Evolutionary conservation across 306 rosid species (phyloP).

Genomic region (Quercus robur): DNA sequence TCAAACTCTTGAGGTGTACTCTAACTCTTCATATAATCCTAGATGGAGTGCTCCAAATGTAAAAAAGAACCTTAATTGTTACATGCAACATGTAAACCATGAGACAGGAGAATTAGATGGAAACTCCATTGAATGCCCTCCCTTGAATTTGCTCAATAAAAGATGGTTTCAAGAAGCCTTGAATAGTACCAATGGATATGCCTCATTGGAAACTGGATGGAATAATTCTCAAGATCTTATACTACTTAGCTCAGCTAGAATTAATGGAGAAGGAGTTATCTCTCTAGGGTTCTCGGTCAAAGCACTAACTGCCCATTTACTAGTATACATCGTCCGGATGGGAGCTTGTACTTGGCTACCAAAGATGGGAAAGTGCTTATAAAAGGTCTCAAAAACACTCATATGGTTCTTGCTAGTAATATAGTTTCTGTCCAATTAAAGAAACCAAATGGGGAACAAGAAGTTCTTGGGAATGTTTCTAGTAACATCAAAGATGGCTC

Average conservation of each 20-base stretch:
- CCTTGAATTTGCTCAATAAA: constrained; percentile 6
- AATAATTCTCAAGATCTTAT: constrained; percentile 19
- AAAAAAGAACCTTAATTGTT: constrained; percentile 3
- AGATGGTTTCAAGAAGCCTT: constrained; percentile 28
- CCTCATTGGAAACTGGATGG: constrained; percentile 38
- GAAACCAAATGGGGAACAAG: constrained; percentile 18
- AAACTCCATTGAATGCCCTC: constrained; percentile 18
- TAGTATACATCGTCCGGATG: constrained; percentile 13
- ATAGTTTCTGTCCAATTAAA: constrained; percentile 27
- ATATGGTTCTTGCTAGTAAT: constrained; percentile 28
- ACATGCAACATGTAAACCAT: constrained; percentile 30
- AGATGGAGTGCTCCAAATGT: background rate
- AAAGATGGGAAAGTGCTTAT: constrained; percentile 40
- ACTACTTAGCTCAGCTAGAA: constrained; percentile 33
- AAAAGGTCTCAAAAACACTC: constrained; percentile 22
- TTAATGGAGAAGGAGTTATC: constrained; percentile 28
- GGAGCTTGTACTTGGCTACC: constrained; percentile 32
- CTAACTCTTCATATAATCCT: constrained; percentile 35
- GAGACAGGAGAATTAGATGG: constrained; percentile 40
- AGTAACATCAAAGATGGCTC: constrained; percentile 25
- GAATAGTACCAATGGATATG: constrained; percentile 25
- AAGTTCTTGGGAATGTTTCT: constrained; percentile 21
- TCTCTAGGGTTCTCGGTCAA: constrained; percentile 41
- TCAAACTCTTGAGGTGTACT: constrained; percentile 40
- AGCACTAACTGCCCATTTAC: constrained; percentile 16